Evolutionary conservation across 192 early-diverging fungal genomes (phyloP), one percentile per base, ranked within the genome.

Genomic region (Bifiguratus adelaidae): DNA sequence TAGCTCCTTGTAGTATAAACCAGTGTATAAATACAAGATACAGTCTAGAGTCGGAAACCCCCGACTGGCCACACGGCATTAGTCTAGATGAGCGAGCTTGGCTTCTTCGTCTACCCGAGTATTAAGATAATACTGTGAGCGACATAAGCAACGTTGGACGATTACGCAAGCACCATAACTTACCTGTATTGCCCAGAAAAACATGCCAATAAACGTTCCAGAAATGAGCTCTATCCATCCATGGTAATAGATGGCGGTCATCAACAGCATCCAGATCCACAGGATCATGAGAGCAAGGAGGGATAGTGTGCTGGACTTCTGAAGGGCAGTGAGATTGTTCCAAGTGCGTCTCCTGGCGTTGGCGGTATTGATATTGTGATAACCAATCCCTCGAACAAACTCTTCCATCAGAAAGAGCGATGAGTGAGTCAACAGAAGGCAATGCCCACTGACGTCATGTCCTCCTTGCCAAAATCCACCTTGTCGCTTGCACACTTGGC

Each of bases 391-490:
- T 50, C 16, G 60, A 46, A 33, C 67, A 58, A 0, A 52, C 47
- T 88, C 86, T 47, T 86, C 83, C 65, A 62, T 66, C 34, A 88
- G 55, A 50, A 87, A 76, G 35, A 90, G 62, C 16, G 67, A 83
- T 41, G 84, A 70, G 61, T 89, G 87, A 2, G 81, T 70, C 48
- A 89, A 56, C 55, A 89, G 56, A 38, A 95, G 80, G 56, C 86
- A 88, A 62, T 95, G 92, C 20, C 92, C 92, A 0, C 82, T 86
- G 16, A 92, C 63, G 72, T 95, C 92, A 53, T 90, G 77, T 3
- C 89, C 91, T 41, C 78, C 81, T 9, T 41, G 27, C 89, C 88
- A 92, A 11, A 47, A 20, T 12, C 88, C 89, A 8, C 84, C 83
- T 40, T 67, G 41, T 18, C 48, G 45, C 24, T 68, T 35, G 33